phyloP scores from a whole-genome alignment of 306 rosid genomes.

The Acacia confusa region DNA sequence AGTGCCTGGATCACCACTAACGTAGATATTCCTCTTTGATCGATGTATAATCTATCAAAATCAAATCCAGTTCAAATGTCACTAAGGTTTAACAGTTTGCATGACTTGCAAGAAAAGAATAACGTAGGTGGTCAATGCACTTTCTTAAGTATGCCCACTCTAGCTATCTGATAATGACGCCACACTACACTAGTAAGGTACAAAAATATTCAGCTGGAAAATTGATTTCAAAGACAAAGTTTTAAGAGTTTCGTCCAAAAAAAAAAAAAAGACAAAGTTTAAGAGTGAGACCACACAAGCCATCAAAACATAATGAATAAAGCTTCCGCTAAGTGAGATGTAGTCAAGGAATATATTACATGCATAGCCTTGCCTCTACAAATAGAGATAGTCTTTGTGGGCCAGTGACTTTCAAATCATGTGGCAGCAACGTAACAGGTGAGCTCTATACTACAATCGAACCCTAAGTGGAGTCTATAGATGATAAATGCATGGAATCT shows the following conservation, averaged over 20 bases:
- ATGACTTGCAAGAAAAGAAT: constrained; percentile 12
- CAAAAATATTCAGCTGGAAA: not conserved
- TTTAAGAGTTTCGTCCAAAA: too few species aligned
- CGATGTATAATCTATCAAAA: constrained; percentile 10
- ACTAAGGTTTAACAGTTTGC: constrained; percentile 10
- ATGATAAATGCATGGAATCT: too few species aligned
- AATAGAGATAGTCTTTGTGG: rapidly evolving
- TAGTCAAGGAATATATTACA: too few species aligned
- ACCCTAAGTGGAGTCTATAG: too few species aligned
- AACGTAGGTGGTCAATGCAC: not conserved
- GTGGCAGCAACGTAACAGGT: too few species aligned
- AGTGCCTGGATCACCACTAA: constrained; percentile 1
- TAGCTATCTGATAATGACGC: constrained; percentile 11
- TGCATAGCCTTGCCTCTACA: too few species aligned
- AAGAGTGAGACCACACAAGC: not conserved
- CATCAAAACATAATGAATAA: not conserved
- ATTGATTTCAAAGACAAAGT: not conserved
- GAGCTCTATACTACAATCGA: too few species aligned
- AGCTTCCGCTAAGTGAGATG: too few species aligned
- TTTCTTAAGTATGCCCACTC: not conserved
- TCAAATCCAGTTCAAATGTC: constrained; percentile 1
- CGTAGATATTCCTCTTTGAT: constrained; percentile 10
- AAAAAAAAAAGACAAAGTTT: not conserved
- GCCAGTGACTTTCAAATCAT: too few species aligned
- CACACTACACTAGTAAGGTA: not conserved